A percentile compares a stretch with the other conserved stretches of the same genome.
Conservation (phyloP, 2,329 filamentous ascomycete genomes). For the Magnaporthales sp. region DNA sequence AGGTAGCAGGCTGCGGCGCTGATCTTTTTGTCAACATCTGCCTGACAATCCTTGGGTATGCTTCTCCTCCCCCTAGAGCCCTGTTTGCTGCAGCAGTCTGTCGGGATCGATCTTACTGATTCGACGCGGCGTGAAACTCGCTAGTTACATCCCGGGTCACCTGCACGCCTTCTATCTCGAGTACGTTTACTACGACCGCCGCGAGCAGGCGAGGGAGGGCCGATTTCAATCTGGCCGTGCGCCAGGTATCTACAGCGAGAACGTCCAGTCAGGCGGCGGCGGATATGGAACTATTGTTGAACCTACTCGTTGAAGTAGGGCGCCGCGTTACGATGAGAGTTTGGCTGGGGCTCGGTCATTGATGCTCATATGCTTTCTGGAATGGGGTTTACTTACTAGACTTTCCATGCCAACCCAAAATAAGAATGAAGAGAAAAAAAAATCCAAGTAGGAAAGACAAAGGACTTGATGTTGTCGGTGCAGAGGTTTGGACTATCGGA, state of each 20-base stretch:
- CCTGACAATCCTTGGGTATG: constrained; percentile 55
- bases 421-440: too few species aligned
- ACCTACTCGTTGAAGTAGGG: background rate
- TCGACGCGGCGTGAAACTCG: constrained; percentile 5
- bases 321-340: constrained; percentile 11
- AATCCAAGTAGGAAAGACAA: too few species aligned
- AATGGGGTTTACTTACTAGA: background rate
- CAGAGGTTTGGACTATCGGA: background rate
- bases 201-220: constrained; percentile 53
- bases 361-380: background rate
- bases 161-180: constrained; percentile 75
- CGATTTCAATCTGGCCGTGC: constrained; percentile 44
- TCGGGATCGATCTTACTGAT: background rate
- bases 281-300: constrained; percentile 47
- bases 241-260: constrained; percentile 63
- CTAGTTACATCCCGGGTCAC: constrained; percentile 54
- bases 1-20: constrained; percentile 55
- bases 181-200: constrained; percentile 74
- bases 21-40: constrained; percentile 61
- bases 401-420: background rate
- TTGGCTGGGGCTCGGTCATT: background rate
- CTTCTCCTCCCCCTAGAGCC: background rate
- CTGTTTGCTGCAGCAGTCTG: too few species aligned
- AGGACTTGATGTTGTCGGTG: background rate
- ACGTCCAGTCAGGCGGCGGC: constrained; percentile 63